A percentile compares a stretch with the other conserved stretches of the same genome.
phyloP scores from a whole-genome alignment of 2,329 filamentous ascomycete species.

The Xylaria arbuscula region DNA sequence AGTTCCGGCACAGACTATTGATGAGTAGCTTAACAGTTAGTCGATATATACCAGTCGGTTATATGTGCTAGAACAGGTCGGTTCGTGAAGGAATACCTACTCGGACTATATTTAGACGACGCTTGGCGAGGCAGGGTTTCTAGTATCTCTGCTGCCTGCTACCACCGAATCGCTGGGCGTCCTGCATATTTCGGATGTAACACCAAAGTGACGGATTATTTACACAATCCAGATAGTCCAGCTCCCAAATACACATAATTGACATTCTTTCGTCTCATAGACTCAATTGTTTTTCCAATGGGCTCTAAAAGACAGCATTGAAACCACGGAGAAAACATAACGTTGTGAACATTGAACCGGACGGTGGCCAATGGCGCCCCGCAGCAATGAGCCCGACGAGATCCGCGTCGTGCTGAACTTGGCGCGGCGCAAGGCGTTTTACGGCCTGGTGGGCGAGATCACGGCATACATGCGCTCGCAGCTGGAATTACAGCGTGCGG shows the following conservation, averaged over 20 bases:
- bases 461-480: constrained; percentile 65
- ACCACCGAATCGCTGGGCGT: neutral
- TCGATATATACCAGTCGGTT: neutral
- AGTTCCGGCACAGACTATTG: neutral
- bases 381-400: constrained; percentile 65
- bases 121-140: constrained; percentile 7
- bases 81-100: neutral
- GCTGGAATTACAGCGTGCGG: constrained; percentile 54
- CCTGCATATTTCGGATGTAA: neutral
- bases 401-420: constrained; percentile 66
- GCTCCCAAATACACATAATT: neutral
- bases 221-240: neutral
- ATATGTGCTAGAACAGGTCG: neutral
- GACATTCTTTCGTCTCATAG: neutral
- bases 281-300: neutral
- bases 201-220: neutral
- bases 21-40: neutral
- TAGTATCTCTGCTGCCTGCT: constrained; percentile 3
- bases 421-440: constrained; percentile 62
- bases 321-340: neutral
- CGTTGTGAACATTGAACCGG: no score
- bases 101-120: constrained; percentile 6
- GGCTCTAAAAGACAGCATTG: neutral
- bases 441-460: constrained; percentile 63
- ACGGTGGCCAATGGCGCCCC: constrained; percentile 60